A percentile compares a stretch with the other conserved stretches of the same genome.
phyloP scores from a whole-genome alignment of 805 yeast genomes.

The Clavispora santaluciae region DNA sequence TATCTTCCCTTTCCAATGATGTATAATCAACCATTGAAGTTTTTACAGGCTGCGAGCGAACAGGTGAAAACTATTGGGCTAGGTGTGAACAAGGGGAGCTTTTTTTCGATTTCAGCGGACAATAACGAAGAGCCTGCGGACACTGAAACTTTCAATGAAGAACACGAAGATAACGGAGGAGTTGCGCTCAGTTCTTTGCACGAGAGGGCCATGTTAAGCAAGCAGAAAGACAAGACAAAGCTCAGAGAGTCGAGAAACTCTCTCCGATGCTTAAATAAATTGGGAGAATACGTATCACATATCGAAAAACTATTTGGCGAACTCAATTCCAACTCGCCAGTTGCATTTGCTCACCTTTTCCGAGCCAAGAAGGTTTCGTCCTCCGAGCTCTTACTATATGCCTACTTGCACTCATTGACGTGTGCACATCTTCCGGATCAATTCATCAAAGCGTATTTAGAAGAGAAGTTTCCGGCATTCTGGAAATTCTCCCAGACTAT shows the following conservation, averaged over 20 bases:
- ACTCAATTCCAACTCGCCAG: constrained; percentile 10
- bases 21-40: constrained; percentile 57
- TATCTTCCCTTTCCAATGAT: constrained; percentile 70
- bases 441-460: constrained; percentile 34
- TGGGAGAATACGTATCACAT: constrained; percentile 19
- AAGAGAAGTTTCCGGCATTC: constrained; percentile 27
- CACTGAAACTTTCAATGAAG: constrained; percentile 27
- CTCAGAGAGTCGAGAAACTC: constrained; percentile 31
- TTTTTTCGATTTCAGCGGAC: constrained; percentile 22
- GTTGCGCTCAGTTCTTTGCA: constrained; percentile 35
- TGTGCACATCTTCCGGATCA: constrained; percentile 34
- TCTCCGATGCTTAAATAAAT: constrained; percentile 25
- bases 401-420: constrained; percentile 33
- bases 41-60: constrained; percentile 34
- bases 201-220: constrained; percentile 30
- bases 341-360: constrained; percentile 15
- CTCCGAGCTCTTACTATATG: constrained; percentile 36
- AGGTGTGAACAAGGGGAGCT: constrained; percentile 21
- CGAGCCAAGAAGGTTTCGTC: constrained; percentile 15
- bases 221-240: constrained; percentile 26
- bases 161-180: constrained; percentile 14
- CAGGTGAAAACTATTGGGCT: constrained; percentile 30
- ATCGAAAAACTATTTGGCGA: constrained; percentile 15
- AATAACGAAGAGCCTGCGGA: constrained; percentile 17
- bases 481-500: constrained; percentile 11